Evolutionary conservation across 129 eudicot species (phyloP).

Genomic region (Chrysanthemum lavandulifolium): DNA sequence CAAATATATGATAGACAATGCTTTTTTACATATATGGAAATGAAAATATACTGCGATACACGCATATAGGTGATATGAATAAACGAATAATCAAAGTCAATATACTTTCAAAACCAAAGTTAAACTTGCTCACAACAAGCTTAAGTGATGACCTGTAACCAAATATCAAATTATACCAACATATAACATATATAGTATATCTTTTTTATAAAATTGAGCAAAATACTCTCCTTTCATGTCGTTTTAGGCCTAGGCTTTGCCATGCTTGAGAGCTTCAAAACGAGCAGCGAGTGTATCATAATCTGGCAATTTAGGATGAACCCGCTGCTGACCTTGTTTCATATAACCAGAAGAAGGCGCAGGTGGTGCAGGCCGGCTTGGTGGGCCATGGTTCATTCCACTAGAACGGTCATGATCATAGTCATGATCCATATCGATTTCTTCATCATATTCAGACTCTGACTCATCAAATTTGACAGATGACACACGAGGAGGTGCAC

Average conservation of each 20-base stretch:
- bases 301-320: conserved; percentile 96
- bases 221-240: not conserved
- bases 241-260: conserved; percentile 29
- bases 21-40: not conserved
- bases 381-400: conserved; percentile 44
- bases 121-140: not conserved
- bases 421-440: conserved; percentile 47
- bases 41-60: conserved; percentile 12
- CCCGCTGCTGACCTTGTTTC: conserved; percentile 51
- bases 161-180: conserved; percentile 7
- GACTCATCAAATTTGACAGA: conserved; percentile 76
- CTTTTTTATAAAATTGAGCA: not conserved
- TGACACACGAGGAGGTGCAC: conserved; percentile 40
- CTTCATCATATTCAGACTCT: conserved; percentile 73
- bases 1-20: not conserved
- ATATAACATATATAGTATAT: not conserved
- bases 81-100: conserved; percentile 24
- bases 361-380: conserved; percentile 60
- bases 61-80: conserved; percentile 5
- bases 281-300: conserved; percentile 87
- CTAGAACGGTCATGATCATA: conserved; percentile 16
- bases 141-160: not conserved
- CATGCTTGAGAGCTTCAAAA: conserved; percentile 79
- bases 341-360: conserved; percentile 31
- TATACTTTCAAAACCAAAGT: not conserved